These are phyloP conservation scores for Sordariomycetes sp. DNA, from an alignment of 2,329 filamentous ascomycete genomes.

Conservation along the genomic window DNA sequence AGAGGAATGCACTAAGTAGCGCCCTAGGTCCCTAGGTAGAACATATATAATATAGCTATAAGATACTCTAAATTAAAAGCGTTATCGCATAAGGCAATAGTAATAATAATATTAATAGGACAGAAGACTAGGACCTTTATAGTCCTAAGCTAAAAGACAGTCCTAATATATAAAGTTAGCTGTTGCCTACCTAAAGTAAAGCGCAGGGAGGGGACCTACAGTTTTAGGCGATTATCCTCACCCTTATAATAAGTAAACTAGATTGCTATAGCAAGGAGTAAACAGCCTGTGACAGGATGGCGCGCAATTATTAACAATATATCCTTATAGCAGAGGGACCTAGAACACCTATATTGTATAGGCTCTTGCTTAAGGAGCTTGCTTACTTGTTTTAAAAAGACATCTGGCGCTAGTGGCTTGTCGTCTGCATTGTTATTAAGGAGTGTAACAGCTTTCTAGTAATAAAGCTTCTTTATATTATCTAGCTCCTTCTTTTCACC, in stretches of 20 bases:
- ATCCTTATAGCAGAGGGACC: constrained; percentile 19
- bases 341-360: constrained; percentile 1
- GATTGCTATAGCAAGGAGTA: constrained; percentile 15
- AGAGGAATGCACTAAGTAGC: constrained; percentile 10
- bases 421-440: too few species aligned
- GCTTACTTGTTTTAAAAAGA: too few species aligned
- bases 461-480: constrained; percentile 14
- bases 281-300: constrained; percentile 12
- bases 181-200: not conserved
- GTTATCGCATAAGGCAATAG: constrained; percentile 13
- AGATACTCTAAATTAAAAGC: constrained; percentile 14
- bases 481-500: constrained; percentile 10
- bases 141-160: constrained; percentile 16
- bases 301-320: constrained; percentile 17
- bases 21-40: constrained; percentile 9
- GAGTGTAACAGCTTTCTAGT: constrained; percentile 10
- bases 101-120: constrained; percentile 13
- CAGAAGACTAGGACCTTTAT: constrained; percentile 16
- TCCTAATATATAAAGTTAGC: constrained; percentile 9
- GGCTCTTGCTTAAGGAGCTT: too few species aligned
- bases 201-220: constrained; percentile 9
- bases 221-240: constrained; percentile 16
- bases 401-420: too few species aligned
- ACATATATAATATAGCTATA: constrained; percentile 9
- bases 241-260: constrained; percentile 20